Conservation (phyloP, 2,329 filamentous ascomycete genomes). For the Monosporascus sp. region DNA sequence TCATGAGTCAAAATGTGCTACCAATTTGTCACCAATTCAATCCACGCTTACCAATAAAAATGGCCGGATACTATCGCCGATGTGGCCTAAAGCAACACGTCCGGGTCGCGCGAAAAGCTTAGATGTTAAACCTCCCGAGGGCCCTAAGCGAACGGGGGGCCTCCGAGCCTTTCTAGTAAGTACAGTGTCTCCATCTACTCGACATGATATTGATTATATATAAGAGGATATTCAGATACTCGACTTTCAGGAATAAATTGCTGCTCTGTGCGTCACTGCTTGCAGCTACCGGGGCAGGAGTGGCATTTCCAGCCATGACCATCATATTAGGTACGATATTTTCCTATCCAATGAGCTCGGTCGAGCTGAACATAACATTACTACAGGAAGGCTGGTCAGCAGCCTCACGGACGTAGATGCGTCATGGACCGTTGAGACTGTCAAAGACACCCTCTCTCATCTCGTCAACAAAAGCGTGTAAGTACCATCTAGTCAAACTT, state of each 20-base stretch:
- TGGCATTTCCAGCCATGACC: slow-evolving; percentile 42
- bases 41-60: slow-evolving; percentile 12
- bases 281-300: slow-evolving; percentile 21
- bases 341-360: too few relatives aligned
- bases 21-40: slow-evolving; percentile 13
- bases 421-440: slow-evolving; percentile 10
- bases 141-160: slow-evolving; percentile 13
- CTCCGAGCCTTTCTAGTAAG: slow-evolving; percentile 19
- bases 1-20: slow-evolving; percentile 6
- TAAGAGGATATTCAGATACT: slow-evolving; percentile 25
- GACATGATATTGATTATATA: slow-evolving; percentile 6
- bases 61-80: slow-evolving; percentile 8
- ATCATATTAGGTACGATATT: slow-evolving; percentile 45
- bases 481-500: slow-evolving; percentile 9
- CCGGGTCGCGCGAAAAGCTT: slow-evolving; percentile 7
- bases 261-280: slow-evolving; percentile 17
- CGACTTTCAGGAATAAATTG: slow-evolving; percentile 20
- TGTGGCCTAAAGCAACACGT: slow-evolving; percentile 2
- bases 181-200: background rate
- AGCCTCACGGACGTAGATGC: slow-evolving; percentile 34
- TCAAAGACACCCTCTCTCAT: slow-evolving; percentile 22
- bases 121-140: slow-evolving; percentile 8
- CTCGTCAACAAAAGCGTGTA: slow-evolving; percentile 40
- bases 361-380: background rate
- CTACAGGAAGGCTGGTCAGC: slow-evolving; percentile 38